Evolutionary conservation across 2,329 filamentous ascomycete species (phyloP), one percentile per base, ranked within the genome.

Genomic region (Fusarium subglutinans): DNA sequence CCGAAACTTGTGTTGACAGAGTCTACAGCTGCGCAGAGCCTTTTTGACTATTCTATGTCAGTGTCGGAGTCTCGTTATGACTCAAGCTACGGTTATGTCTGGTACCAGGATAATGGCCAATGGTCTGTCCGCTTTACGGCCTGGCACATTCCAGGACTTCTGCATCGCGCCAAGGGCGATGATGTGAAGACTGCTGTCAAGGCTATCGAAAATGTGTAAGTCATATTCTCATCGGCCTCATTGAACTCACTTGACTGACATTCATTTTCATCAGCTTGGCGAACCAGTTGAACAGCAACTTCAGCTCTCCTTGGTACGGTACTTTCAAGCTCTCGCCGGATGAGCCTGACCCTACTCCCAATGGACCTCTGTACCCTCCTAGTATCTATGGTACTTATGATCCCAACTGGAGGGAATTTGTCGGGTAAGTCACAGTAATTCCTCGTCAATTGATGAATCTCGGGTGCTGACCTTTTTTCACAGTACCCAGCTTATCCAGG

Each of bases 91-190:
- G 83, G 84, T 28, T 83, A 82, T 51, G 81, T 86, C 30, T 81
- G 76, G 69, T 86, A 85, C 57, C 78, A 79, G 17, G 82, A 85
- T 53, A 83, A 82, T 7, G 84, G 85, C 0, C 81, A 81, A 26
- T 85, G 83, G 82, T 84, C 81, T 8, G 77, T 81, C 40, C 80
- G 84, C 15, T 86, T 86, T 55, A 85, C 83, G 3, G 82, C 83
- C 1, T 85, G 83, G 83, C 84, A 85, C 54, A 74, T 82, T 7
- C 76, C 82, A 1, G 83, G 83, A 3, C 66, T 85, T 22, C 83
- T 68, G 3, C 45, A 60, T 35, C 65, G 65, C 11, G 54, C 15
- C 3, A 17, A 68, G 13, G 45, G 63, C 0, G 53, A 67, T 11
- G 65, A 68, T 45, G 28, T 68, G 0, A 67, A 68, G 45, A 47